Conservation (phyloP, 2,329 filamentous ascomycete genomes). For the Stagonosporopsis cucurbitacearum region DNA sequence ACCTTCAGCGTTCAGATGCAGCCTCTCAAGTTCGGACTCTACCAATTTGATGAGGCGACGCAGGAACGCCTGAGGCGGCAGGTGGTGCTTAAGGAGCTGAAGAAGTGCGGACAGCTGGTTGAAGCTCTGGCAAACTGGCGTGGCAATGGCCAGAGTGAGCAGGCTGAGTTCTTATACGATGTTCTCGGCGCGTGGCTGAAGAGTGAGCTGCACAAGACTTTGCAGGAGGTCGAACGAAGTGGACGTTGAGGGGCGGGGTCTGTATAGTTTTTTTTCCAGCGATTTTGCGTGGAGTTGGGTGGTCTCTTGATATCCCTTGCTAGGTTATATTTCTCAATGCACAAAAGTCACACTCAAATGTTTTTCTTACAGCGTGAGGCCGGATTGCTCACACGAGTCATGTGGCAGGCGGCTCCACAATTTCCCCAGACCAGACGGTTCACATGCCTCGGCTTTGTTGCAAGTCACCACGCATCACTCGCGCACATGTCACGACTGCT, state of each 20-base stretch:
- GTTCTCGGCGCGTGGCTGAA: constrained; percentile 43
- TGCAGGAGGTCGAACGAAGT: constrained; percentile 32
- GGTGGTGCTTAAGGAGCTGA: constrained; percentile 38
- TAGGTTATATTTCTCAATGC: background rate
- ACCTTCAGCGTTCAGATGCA: constrained; percentile 32
- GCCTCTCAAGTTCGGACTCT: constrained; percentile 35
- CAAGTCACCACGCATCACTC: constrained; percentile 15
- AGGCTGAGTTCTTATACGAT: constrained; percentile 41
- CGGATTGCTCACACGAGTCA: background rate
- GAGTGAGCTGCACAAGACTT: constrained; percentile 39
- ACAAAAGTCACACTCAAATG: background rate
- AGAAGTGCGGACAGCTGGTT: constrained; percentile 37
- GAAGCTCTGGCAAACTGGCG: constrained; percentile 40
- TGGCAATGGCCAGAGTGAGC: constrained; percentile 27
- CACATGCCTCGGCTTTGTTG: constrained; percentile 35
- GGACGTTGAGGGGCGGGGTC: background rate
- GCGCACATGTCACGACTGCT: constrained; percentile 23
- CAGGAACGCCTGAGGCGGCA: constrained; percentile 35
- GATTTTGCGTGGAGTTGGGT: constrained; percentile 7
- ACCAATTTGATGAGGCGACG: constrained; percentile 38
- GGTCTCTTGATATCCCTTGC: constrained; percentile 8
- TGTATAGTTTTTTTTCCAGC: background rate
- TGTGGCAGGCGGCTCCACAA: background rate
- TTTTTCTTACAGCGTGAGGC: background rate
- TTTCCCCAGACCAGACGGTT: constrained; percentile 24